Conservation (phyloP, 352 stramenopile genomes). For the Peronospora belbahrii region DNA sequence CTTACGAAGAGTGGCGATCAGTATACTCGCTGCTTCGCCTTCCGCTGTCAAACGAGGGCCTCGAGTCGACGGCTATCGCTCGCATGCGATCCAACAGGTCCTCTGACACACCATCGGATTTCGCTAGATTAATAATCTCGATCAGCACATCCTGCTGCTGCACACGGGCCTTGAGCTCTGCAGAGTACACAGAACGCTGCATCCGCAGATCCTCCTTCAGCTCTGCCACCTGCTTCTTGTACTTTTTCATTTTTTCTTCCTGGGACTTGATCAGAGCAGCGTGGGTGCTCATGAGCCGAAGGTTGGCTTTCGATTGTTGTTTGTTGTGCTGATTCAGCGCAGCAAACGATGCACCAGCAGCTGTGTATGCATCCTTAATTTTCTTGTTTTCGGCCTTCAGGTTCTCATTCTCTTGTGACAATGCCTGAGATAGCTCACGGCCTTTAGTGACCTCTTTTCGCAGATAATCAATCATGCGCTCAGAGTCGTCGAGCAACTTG, state of each 20-base stretch:
- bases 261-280: constrained; percentile 80
- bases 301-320: constrained; percentile 88
- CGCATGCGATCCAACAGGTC: constrained; percentile 46
- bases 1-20: constrained; percentile 26
- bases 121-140: constrained; percentile 42
- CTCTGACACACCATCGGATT: constrained; percentile 42
- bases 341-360: constrained; percentile 86
- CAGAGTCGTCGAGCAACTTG: constrained; percentile 74
- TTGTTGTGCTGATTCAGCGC: constrained; percentile 92
- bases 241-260: constrained; percentile 88
- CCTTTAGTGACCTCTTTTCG: constrained; percentile 72
- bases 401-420: constrained; percentile 72
- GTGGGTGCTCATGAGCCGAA: constrained; percentile 86
- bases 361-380: constrained; percentile 90
- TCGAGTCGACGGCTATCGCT: constrained; percentile 56
- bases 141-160: constrained; percentile 29
- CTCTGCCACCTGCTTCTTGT: constrained; percentile 78
- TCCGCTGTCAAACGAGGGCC: constrained; percentile 57
- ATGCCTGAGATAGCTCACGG: constrained; percentile 52
- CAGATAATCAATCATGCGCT: constrained; percentile 80
- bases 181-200: constrained; percentile 72
- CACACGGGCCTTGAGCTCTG: constrained; percentile 62
- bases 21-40: constrained; percentile 20
- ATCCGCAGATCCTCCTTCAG: constrained; percentile 77
- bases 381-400: constrained; percentile 86